Percentiles rank a stretch among this genome's conserved stretches.
Conservation (phyloP, 768 basidiomycete genomes). For the Pulveroboletus sp. region DNA sequence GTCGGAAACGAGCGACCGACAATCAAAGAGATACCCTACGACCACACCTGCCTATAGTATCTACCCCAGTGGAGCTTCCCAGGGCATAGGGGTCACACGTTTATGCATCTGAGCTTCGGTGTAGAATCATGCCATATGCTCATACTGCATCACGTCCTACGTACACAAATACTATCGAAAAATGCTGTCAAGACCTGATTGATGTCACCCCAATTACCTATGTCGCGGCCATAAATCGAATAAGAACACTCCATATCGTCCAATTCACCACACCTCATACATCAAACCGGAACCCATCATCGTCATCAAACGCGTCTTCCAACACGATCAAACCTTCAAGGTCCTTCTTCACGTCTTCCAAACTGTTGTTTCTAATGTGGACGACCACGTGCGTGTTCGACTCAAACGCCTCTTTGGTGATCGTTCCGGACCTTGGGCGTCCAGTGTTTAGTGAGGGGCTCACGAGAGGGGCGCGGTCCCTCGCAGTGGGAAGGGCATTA, state of each 20-base stretch:
- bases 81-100: neutral
- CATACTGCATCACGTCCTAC: constrained; percentile 10
- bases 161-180: constrained; percentile 12
- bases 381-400: constrained; percentile 17
- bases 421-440: constrained; percentile 24
- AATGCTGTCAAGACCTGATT: constrained; percentile 2
- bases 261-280: constrained; percentile 12
- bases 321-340: constrained; percentile 30
- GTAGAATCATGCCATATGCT: neutral
- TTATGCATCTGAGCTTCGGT: neutral
- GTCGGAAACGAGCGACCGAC: neutral
- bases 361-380: constrained; percentile 18
- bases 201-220: constrained; percentile 3
- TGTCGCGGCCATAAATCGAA: constrained; percentile 15
- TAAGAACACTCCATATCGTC: neutral
- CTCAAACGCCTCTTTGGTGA: constrained; percentile 21
- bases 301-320: constrained; percentile 23
- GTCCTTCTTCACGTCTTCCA: constrained; percentile 29
- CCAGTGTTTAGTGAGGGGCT: neutral
- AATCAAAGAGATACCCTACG: too few species aligned
- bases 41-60: too few species aligned
- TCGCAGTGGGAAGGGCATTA: neutral
- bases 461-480: neutral
- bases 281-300: constrained; percentile 29
- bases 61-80: neutral